Percentiles rank a stretch among this genome's conserved stretches.
phyloP scores from a whole-genome alignment of 2,329 filamentous ascomycete genomes.

The Teratosphaeriaceae sp. region DNA sequence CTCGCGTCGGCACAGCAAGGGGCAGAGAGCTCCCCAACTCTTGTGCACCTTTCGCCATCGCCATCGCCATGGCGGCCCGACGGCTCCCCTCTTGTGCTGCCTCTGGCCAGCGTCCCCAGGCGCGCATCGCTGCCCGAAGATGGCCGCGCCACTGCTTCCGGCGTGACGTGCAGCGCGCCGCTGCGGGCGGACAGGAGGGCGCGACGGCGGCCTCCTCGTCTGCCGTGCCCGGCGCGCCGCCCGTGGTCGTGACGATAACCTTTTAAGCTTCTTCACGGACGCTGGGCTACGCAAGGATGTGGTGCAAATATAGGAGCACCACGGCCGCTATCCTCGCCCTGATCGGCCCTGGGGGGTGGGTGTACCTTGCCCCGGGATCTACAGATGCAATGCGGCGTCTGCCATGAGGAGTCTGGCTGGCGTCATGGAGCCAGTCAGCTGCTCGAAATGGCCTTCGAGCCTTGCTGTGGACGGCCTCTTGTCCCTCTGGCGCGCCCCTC shows the following conservation, averaged over 20 bases:
- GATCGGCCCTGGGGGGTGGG: conserved; percentile 12
- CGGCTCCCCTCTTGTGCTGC: conserved; percentile 15
- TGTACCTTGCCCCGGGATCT: conserved; percentile 16
- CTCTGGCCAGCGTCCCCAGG: conserved; percentile 5
- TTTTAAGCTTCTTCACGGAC: conserved; percentile 15
- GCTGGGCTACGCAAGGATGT: conserved; percentile 10
- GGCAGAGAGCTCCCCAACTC: conserved; percentile 10
- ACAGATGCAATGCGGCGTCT: conserved; percentile 27
- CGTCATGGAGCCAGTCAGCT: conserved; percentile 26
- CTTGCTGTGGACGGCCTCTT: neutral
- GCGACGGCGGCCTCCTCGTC: neutral
- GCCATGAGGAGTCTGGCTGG: conserved; percentile 23
- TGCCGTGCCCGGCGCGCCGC: conserved; percentile 2
- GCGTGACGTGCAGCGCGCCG: conserved; percentile 1
- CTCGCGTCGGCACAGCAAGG: conserved; percentile 17
- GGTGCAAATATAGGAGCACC: conserved; percentile 18
- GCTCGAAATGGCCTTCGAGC: conserved; percentile 1
- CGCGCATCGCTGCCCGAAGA: neutral
- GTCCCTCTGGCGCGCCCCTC: conserved; percentile 12
- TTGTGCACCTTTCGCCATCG: conserved; percentile 17
- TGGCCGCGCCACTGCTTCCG: neutral
- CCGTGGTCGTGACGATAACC: conserved; percentile 11
- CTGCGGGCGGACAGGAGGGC: neutral
- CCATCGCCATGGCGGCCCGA: conserved; percentile 14
- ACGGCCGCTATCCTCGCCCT: conserved; percentile 17